phyloP scores from a whole-genome alignment of 306 rosid genomes.

The Nissolia schottii region DNA sequence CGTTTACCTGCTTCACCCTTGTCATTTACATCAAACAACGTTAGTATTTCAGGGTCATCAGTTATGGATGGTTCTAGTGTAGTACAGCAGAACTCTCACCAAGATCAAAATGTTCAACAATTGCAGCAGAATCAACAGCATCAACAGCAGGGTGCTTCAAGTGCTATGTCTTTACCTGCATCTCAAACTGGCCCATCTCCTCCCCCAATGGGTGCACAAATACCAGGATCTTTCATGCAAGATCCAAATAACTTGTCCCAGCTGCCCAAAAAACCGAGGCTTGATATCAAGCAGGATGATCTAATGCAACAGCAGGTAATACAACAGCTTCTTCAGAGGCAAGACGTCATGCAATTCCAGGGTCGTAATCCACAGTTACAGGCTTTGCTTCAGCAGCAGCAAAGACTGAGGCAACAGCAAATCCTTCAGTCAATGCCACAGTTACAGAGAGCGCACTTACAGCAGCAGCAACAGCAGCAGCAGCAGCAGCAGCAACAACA shows the following conservation, averaged over 20 bases:
- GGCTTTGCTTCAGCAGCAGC: slow-evolving; percentile 74
- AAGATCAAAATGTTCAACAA: slow-evolving; percentile 73
- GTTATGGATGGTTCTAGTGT: slow-evolving; percentile 87
- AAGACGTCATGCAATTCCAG: slow-evolving; percentile 71
- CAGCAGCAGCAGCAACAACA: slow-evolving; percentile 42
- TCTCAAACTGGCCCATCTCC: slow-evolving; percentile 57
- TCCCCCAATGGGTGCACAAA: slow-evolving; percentile 54
- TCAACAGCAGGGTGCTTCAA: slow-evolving; percentile 69
- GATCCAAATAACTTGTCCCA: slow-evolving; percentile 69
- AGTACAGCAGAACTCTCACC: slow-evolving; percentile 83
- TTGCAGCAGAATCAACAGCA: slow-evolving; percentile 63
- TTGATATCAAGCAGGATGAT: slow-evolving; percentile 87
- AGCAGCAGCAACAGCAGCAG: slow-evolving; percentile 44
- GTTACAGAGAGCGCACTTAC: slow-evolving; percentile 70
- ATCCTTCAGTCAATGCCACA: slow-evolving; percentile 86
- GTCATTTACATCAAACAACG: slow-evolving; percentile 93
- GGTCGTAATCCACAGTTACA: slow-evolving; percentile 73
- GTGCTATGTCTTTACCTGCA: slow-evolving; percentile 56
- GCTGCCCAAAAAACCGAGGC: slow-evolving; percentile 66
- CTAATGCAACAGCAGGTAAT: slow-evolving; percentile 70
- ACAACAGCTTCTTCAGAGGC: slow-evolving; percentile 86
- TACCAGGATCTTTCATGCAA: slow-evolving; percentile 63
- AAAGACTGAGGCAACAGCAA: slow-evolving; percentile 58
- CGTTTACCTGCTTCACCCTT: slow-evolving; percentile 92
- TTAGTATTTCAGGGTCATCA: slow-evolving; percentile 86